Evolutionary conservation across 75 land plant genomes (phyloP).

Genomic region (Pinus albicaulis): DNA sequence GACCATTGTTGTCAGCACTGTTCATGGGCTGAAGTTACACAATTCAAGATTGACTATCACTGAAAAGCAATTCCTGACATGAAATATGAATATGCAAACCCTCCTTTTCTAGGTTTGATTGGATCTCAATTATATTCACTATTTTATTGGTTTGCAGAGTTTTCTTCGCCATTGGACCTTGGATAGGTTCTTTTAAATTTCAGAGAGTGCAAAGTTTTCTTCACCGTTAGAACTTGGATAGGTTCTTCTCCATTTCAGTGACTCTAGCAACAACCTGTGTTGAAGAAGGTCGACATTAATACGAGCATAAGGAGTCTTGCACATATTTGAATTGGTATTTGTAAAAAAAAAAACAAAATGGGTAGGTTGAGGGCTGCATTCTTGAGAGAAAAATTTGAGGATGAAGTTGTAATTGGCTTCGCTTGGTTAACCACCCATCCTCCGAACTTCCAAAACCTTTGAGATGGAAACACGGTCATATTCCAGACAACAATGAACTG

Average conservation of each 20-base stretch:
- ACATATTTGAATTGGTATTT: not conserved
- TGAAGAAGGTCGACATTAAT: too few species aligned
- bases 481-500: too few species aligned
- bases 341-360: not conserved
- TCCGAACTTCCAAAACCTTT: not conserved
- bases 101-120: not conserved
- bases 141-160: too few species aligned
- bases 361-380: conserved; percentile 6
- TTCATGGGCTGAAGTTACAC: too few species aligned
- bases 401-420: not conserved
- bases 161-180: too few species aligned
- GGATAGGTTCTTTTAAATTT: too few species aligned
- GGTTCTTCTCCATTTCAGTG: not conserved
- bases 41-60: too few species aligned
- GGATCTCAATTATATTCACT: too few species aligned
- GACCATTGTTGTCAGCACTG: too few species aligned
- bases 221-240: not conserved
- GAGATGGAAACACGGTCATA: not conserved
- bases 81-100: too few species aligned
- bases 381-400: not conserved
- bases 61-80: too few species aligned
- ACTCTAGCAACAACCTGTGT: not conserved
- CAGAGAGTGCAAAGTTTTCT: not conserved
- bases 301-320: not conserved
- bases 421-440: not conserved